Conservation (phyloP, 306 rosid species). For the Corylus americana region DNA sequence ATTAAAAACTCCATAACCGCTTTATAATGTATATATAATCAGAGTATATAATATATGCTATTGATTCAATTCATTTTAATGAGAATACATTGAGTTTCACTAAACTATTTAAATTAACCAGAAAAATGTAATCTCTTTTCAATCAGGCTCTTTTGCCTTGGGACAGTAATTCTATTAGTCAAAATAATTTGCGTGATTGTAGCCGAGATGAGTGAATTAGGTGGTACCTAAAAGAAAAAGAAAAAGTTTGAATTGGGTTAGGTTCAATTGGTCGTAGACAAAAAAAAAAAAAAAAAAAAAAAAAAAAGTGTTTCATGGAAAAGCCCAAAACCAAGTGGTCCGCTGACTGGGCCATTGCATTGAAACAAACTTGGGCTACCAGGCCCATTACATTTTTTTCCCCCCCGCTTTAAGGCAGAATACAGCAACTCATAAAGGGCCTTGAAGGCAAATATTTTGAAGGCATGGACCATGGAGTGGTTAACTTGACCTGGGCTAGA, state of each 20-base stretch:
- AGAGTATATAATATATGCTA: too few relatives aligned
- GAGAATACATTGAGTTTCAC: too few relatives aligned
- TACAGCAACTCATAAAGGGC: neutral
- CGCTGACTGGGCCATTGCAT: neutral
- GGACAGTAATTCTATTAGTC: neutral
- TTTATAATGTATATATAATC: too few relatives aligned
- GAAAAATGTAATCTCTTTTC: too few relatives aligned
- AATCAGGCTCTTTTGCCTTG: too few relatives aligned
- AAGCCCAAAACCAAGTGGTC: neutral
- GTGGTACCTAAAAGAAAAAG: neutral
- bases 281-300: too few relatives aligned
- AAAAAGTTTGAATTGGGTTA: neutral
- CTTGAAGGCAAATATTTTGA: neutral
- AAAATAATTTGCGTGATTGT: neutral
- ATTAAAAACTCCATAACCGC: too few relatives aligned
- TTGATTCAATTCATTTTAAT: too few relatives aligned
- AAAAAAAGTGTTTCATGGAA: neutral
- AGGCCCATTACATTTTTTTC: neutral
- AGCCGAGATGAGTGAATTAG: neutral
- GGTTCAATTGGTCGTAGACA: too few relatives aligned
- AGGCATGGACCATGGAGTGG: too few relatives aligned
- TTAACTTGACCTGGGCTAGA: too few relatives aligned
- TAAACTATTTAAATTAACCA: too few relatives aligned
- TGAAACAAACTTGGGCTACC: neutral
- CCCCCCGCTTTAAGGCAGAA: neutral